Evolutionary conservation across 202 grass and related monocot species (phyloP), one percentile per base, ranked within the genome.

Genomic region (Saccharum hybrid): DNA sequence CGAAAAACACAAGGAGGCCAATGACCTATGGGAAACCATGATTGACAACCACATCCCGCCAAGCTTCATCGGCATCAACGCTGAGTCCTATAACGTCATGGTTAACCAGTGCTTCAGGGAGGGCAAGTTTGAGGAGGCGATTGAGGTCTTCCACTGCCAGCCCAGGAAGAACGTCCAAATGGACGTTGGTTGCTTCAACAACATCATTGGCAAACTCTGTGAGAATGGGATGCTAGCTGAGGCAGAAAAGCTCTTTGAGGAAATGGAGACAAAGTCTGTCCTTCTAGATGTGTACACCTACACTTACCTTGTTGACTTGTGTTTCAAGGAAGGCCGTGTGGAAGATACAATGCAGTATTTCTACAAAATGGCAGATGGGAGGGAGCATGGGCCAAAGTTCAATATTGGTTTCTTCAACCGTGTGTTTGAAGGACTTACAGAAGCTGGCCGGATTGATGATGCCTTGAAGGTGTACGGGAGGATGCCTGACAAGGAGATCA

Each of bases 161-260:
- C 89, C 89, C 2, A 90, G 69, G 63, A 94, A 91, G 79, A 88
- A 91, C 0, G 87, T 90, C 8, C 91, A 91, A 81, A 97, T 94
- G 92, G 94, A 94, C 7, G 94, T 92, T 5, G 90, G 88, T 42
- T 92, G 94, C 81, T 97, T 97, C 87, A 97, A 97, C 75, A 97
- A 97, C 63, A 97, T 97, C 66, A 94, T 94, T 16, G 86, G 88
- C 1, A 94, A 93, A 60, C 92, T 97, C 18, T 97, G 90, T 66
- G 84, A 90, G 36, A 93, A 90, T 13, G 79, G 82, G 15, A 75
- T 97, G 79, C 82, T 94, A 39, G 84, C 79, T 11, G 92, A 97
- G 77, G 88, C 92, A 19, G 92, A 94, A 48, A 97, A 86, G 71
- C 84, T 94, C 82, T 97, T 94, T 2, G 72, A 87, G 54, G 92